These are phyloP conservation scores for Stramenopiles sp. DNA, from an alignment of 352 stramenopile species.

Conservation along the genomic window DNA sequence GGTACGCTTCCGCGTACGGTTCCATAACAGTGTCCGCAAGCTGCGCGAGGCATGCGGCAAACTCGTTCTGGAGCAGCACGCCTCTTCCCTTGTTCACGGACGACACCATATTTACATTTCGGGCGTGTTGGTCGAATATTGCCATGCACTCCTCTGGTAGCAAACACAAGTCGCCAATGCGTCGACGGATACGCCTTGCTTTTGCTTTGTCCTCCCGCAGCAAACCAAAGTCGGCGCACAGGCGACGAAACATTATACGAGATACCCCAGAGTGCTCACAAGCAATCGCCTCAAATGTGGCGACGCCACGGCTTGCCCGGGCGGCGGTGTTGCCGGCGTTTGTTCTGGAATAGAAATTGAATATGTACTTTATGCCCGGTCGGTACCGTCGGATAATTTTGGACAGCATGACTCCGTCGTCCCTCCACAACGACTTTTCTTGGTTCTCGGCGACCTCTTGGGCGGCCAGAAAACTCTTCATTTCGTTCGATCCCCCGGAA, in stretches of 20 bases:
- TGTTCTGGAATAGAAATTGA: background rate
- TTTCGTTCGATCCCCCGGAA: background rate
- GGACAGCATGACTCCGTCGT: no score
- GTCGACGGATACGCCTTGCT: background rate
- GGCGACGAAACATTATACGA: background rate
- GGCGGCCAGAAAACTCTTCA: background rate
- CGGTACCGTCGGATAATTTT: background rate
- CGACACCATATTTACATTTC: background rate
- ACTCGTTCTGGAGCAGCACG: background rate
- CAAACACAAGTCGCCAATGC: background rate
- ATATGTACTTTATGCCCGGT: background rate
- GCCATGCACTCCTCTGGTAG: background rate
- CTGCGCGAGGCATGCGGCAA: background rate
- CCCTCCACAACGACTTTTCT: no score
- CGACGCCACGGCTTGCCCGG: no score
- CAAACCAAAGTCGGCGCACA: background rate
- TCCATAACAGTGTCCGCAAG: background rate
- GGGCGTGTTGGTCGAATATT: background rate
- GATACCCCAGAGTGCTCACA: background rate
- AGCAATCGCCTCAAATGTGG: background rate
- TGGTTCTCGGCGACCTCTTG: no score
- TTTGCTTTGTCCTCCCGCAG: background rate
- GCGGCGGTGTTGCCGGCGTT: background rate
- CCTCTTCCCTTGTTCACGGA: background rate
- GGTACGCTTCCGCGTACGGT: background rate